phyloP scores from a whole-genome alignment of 2,329 filamentous ascomycete genomes.

The Aspergillus quadricinctus region DNA sequence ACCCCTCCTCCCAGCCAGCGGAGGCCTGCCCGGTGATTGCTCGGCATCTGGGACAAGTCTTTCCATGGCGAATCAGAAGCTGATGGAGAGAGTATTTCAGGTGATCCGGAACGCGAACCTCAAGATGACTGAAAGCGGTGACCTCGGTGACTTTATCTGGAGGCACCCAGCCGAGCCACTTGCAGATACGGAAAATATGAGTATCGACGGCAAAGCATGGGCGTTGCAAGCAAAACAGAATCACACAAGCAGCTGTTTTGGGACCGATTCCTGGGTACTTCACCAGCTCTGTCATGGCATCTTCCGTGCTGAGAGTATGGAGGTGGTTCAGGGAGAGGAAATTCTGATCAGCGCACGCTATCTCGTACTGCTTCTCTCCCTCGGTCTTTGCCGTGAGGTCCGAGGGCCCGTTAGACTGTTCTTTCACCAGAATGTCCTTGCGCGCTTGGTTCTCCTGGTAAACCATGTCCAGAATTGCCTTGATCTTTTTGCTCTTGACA shows the following conservation, averaged over 20 bases:
- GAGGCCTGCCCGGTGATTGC: slow-evolving; percentile 59
- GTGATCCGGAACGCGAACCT: slow-evolving; percentile 57
- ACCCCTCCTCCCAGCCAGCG: slow-evolving; percentile 60
- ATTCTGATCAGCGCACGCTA: slow-evolving; percentile 53
- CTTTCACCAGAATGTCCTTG: slow-evolving; percentile 46
- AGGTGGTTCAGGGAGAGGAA: slow-evolving; percentile 63
- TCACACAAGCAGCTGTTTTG: slow-evolving; percentile 63
- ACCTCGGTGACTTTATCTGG: slow-evolving; percentile 40
- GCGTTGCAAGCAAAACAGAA: slow-evolving; percentile 60
- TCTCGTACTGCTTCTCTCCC: slow-evolving; percentile 54
- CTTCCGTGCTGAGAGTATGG: slow-evolving; percentile 51
- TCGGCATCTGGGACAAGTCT: slow-evolving; percentile 56
- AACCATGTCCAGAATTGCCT: slow-evolving; percentile 67
- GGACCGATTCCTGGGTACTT: slow-evolving; percentile 60
- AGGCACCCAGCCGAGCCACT: slow-evolving; percentile 61
- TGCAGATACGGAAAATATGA: slow-evolving; percentile 60
- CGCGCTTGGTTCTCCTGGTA: slow-evolving; percentile 63
- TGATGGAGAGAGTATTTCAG: slow-evolving; percentile 62
- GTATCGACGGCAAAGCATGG: slow-evolving; percentile 64
- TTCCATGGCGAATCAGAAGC: slow-evolving; percentile 60
- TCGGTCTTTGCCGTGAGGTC: slow-evolving; percentile 38
- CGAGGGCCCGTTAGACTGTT: slow-evolving; percentile 42
- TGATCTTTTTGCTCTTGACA: slow-evolving; percentile 69
- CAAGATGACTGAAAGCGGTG: slow-evolving; percentile 56
- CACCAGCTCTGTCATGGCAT: slow-evolving; percentile 55